Evolutionary conservation across 1,284 basidiomycete species (phyloP).

Genomic region (Ceraceosorus guamensis): DNA sequence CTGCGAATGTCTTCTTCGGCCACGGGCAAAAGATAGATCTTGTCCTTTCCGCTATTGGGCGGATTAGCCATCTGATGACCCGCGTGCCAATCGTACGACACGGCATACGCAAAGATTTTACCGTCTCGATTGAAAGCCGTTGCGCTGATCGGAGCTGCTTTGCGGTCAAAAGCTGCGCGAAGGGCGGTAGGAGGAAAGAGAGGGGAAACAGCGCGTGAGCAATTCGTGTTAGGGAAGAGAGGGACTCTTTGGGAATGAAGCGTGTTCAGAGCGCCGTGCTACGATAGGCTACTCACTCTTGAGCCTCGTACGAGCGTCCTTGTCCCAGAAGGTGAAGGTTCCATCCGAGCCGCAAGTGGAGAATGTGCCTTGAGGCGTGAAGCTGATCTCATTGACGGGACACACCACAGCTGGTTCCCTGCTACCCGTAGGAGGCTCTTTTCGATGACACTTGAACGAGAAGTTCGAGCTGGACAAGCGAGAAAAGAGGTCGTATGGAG

Average conservation of each 20-base stretch:
- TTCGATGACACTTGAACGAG: conserved; percentile 87
- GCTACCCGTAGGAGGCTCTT: conserved; percentile 52
- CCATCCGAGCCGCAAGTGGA: conserved; percentile 71
- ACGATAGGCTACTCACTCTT: conserved; percentile 60
- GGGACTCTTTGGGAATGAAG: not conserved
- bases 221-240: not conserved
- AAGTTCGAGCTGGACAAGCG: conserved; percentile 5
- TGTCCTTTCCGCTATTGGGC: conserved; percentile 24
- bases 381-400: conserved; percentile 82
- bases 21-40: conserved; percentile 11
- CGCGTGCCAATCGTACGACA: conserved; percentile 47
- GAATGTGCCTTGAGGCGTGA: conserved; percentile 93
- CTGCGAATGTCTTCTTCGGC: no score
- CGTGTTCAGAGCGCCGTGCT: not conserved
- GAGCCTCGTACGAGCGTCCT: conserved; percentile 76
- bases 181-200: not conserved
- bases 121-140: conserved; percentile 41
- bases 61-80: conserved; percentile 34
- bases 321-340: conserved; percentile 60
- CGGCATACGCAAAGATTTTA: conserved; percentile 44
- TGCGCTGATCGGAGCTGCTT: conserved; percentile 41
- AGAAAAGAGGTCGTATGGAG: not conserved
- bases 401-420: conserved; percentile 61
- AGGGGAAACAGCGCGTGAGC: not conserved
- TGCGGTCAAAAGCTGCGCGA: conserved; percentile 34